These are phyloP conservation scores for Glomus cerebriforme DNA, from an alignment of 192 early-diverging fungal genomes.

Conservation along the genomic window DNA sequence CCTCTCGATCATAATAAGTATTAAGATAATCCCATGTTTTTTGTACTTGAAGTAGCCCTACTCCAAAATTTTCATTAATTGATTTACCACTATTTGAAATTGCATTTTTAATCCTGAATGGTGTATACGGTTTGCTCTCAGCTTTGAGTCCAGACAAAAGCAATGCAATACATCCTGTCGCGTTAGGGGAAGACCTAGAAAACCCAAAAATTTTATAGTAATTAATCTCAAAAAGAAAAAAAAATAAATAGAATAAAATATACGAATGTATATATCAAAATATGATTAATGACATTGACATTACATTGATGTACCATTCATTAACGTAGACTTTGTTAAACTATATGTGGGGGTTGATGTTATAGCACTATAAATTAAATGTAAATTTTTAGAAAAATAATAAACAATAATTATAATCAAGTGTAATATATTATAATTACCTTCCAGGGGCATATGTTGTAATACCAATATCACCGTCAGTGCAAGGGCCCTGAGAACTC, in stretches of 20 bases:
- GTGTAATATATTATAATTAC: background rate
- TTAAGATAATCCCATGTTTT: constrained; percentile 82
- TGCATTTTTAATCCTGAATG: constrained; percentile 83
- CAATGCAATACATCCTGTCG: constrained; percentile 83
- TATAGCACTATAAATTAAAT: constrained; percentile 65
- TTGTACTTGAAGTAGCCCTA: constrained; percentile 87
- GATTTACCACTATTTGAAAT: constrained; percentile 72
- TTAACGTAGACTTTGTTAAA: constrained; percentile 65
- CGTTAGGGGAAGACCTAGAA: constrained; percentile 70
- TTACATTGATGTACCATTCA: constrained; percentile 95
- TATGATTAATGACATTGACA: background rate
- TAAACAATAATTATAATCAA: background rate
- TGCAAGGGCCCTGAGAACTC: constrained; percentile 83
- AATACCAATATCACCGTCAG: constrained; percentile 84
- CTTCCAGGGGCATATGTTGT: constrained; percentile 82
- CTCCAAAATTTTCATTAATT: constrained; percentile 76
- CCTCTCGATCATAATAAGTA: constrained; percentile 51
- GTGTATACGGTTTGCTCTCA: constrained; percentile 64
- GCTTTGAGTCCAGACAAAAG: constrained; percentile 87
- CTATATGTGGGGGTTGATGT: constrained; percentile 87
- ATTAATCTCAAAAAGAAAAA: background rate
- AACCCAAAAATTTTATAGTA: background rate
- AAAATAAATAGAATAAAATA: background rate
- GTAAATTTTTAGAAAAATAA: background rate
- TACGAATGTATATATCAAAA: background rate